These are phyloP conservation scores for Aspergillus affinis DNA, from an alignment of 495 filamentous ascomycete genomes.

Conservation along the genomic window DNA sequence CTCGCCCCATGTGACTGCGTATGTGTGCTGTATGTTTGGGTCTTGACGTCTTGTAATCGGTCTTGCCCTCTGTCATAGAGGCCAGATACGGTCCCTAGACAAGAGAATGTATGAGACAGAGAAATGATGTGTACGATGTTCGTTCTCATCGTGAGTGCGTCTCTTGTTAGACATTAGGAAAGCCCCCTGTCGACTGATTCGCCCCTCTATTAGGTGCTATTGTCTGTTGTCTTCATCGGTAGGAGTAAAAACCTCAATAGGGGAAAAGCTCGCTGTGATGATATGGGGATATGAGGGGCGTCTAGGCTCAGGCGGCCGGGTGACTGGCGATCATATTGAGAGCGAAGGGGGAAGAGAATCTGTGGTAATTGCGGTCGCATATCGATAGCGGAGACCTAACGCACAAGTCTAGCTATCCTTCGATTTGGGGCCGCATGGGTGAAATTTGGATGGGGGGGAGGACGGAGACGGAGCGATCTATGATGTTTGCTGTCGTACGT, in stretches of 20 bases:
- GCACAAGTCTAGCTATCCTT: conserved; percentile 5
- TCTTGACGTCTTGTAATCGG: too few species aligned
- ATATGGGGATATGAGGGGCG: conserved; percentile 2
- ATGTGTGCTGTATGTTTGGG: too few species aligned
- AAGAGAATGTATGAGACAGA: too few species aligned
- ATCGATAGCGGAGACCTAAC: conserved; percentile 2
- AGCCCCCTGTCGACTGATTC: neutral
- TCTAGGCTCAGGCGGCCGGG: conserved; percentile 5
- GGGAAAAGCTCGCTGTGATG: conserved; percentile 5
- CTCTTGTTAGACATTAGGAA: neutral
- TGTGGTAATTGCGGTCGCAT: conserved; percentile 1
- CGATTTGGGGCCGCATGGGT: conserved; percentile 1
- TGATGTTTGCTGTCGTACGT: conserved; percentile 5
- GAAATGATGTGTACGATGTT: too few species aligned
- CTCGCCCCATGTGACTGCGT: too few species aligned
- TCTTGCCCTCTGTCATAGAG: too few species aligned
- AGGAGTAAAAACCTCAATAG: conserved; percentile 4
- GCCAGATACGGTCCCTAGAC: too few species aligned
- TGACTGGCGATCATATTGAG: conserved; percentile 1
- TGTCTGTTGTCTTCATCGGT: conserved; percentile 5
- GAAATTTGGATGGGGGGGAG: neutral
- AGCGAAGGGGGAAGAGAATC: conserved; percentile 1
- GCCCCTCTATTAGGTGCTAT: conserved; percentile 1
- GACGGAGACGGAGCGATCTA: conserved; percentile 2
- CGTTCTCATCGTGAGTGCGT: neutral